Percentiles rank a stretch among this genome's conserved stretches.
Conservation (phyloP, 257 asterid genomes). For the Scutellaria minor region DNA sequence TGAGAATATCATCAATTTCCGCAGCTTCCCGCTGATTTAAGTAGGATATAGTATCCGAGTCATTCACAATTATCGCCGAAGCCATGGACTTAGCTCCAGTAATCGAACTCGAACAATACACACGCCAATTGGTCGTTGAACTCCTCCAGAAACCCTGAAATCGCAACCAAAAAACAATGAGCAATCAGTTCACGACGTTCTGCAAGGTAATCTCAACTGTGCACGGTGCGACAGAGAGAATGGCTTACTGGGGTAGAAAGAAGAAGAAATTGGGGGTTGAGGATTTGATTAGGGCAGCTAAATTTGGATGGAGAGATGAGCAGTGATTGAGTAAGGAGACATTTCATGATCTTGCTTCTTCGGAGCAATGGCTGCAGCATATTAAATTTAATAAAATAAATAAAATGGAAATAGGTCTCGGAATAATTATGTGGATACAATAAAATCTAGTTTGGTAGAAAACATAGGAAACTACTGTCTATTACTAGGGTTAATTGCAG, state of each 20-base stretch:
- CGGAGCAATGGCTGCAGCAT: conserved; percentile 52
- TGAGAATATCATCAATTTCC: conserved; percentile 83
- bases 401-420: too few species aligned
- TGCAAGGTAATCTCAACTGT: too few species aligned
- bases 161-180: too few species aligned
- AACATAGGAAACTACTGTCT: too few species aligned
- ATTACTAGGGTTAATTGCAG: too few species aligned
- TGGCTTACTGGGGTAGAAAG: conserved; percentile 20
- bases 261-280: conserved; percentile 28
- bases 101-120: conserved; percentile 43
- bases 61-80: conserved; percentile 51
- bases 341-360: conserved; percentile 58
- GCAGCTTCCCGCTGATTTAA: conserved; percentile 84
- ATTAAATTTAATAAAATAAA: not conserved
- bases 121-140: conserved; percentile 40
- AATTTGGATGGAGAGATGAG: conserved; percentile 31
- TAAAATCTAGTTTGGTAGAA: too few species aligned
- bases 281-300: conserved; percentile 27
- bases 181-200: too few species aligned
- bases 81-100: conserved; percentile 59
- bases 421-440: too few species aligned
- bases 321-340: conserved; percentile 48
- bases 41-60: conserved; percentile 62
- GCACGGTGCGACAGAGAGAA: too few species aligned
- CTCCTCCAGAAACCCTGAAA: conserved; percentile 46